Evolutionary conservation across 1,284 basidiomycete genomes (phyloP), one percentile per base, ranked within the genome.

Genomic region (Bjerkandera adusta): DNA sequence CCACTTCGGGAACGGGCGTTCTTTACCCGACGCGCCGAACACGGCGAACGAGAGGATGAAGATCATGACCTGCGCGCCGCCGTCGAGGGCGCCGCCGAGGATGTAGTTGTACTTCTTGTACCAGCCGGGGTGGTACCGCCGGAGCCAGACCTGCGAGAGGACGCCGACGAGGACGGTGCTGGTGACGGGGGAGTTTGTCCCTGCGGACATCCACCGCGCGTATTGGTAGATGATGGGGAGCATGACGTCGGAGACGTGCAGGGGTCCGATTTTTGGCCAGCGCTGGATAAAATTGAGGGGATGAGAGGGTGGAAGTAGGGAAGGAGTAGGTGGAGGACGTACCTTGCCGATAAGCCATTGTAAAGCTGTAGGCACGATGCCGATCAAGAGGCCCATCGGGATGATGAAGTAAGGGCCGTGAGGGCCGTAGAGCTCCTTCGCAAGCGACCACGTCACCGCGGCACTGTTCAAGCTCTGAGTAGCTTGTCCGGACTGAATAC

Each of bases 81-180:
- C 84, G 56, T 86, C 84, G 29, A 84, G 63, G 3, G 80, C 83
- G 22, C 80, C 83, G 7, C 79, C 80, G 1, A 85, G 65, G 45
- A 88, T 72, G 57, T 83, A 86, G 63, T 85, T 86, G 65, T 84
- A 84, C 60, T 81, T 78, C 57, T 72, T 64, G 62, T 79, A 83
- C 72, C 70, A 58, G 12, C 66, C 58, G 3, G 81, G 81, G 51
- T 81, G 74, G 47, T 77, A 74, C 36, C 65, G 69, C 43, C 81
- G 66, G n/a, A 83, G 57, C 73, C 76, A 83, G 2, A 77, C 58
- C 56, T 85, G 81, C 3, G 79, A 81, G 13, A 75, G 58, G 30
- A 83, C 46, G 0, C 81, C 83, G 36, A 81, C 71, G 27, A 81
- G 61, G 55, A 84, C 71, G 38, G 64, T 66, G 3, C 75, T 73